phyloP scores from a whole-genome alignment of 805 yeast species.

The Candida ulmi region DNA sequence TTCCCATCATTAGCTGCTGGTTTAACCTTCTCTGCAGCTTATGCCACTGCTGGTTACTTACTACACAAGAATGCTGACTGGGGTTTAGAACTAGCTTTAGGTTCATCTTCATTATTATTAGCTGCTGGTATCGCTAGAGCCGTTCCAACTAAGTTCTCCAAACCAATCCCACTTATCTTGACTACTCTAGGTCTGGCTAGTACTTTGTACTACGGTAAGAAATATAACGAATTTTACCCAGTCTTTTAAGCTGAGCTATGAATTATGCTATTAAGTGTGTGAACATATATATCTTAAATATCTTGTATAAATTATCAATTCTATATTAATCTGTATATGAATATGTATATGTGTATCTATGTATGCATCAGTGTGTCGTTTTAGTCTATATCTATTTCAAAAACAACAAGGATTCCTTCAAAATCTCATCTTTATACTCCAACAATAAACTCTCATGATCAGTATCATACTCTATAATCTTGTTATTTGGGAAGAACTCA shows the following conservation, averaged over 20 bases:
- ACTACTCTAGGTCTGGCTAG: slow-evolving; percentile 58
- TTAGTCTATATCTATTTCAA: background rate
- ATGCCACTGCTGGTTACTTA: slow-evolving; percentile 71
- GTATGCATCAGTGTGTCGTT: background rate
- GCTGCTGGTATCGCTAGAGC: slow-evolving; percentile 74
- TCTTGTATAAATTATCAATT: background rate
- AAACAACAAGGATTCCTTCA: background rate
- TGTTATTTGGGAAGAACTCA: background rate
- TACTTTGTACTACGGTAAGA: slow-evolving; percentile 63
- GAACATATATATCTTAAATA: background rate
- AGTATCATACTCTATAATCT: background rate
- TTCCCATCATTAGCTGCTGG: slow-evolving; percentile 82
- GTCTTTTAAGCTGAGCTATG: slow-evolving; percentile 13
- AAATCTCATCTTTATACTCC: background rate
- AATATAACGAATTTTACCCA: slow-evolving; percentile 68
- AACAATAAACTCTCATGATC: background rate
- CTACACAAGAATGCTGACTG: slow-evolving; percentile 65
- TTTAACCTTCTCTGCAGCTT: slow-evolving; percentile 47
- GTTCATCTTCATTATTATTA: slow-evolving; percentile 59
- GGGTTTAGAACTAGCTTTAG: slow-evolving; percentile 78
- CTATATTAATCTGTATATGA: background rate
- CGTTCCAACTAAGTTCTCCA: slow-evolving; percentile 48
- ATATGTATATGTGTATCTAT: background rate
- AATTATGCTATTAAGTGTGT: background rate
- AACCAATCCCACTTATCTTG: slow-evolving; percentile 72